Evolutionary conservation across 2,329 filamentous ascomycete species (phyloP).

Genomic region (Exutisphaerella laricina): DNA sequence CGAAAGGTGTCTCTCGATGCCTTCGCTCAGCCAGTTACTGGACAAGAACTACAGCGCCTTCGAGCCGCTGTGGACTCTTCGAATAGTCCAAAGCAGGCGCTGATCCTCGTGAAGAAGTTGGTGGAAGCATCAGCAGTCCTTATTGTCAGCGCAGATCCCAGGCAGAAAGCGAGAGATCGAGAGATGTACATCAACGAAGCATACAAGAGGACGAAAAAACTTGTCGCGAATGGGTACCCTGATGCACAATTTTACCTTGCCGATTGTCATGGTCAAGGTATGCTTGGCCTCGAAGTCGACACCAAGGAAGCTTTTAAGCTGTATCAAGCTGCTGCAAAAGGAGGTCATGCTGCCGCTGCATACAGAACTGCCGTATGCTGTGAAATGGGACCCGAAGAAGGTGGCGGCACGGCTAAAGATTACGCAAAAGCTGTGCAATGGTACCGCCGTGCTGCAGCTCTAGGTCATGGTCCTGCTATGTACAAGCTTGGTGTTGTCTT

Average conservation of each 20-base stretch:
- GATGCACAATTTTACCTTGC: constrained; percentile 94
- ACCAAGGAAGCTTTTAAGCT: constrained; percentile 88
- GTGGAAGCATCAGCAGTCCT: constrained; percentile 79
- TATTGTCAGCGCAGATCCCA: constrained; percentile 66
- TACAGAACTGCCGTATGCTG: constrained; percentile 97
- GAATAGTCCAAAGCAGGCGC: constrained; percentile 62
- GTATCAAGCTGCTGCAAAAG: constrained; percentile 90
- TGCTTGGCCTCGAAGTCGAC: constrained; percentile 72
- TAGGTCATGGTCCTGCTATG: constrained; percentile 91
- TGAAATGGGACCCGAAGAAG: constrained; percentile 90
- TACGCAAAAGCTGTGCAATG: constrained; percentile 93
- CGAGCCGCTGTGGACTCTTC: constrained; percentile 64
- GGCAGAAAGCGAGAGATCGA: constrained; percentile 57
- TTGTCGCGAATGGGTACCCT: constrained; percentile 64
- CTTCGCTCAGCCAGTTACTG: constrained; percentile 57
- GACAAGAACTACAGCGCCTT: constrained; percentile 67
- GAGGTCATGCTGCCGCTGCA: constrained; percentile 76
- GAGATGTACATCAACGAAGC: constrained; percentile 83
- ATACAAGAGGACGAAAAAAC: constrained; percentile 85
- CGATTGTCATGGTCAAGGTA: constrained; percentile 78
- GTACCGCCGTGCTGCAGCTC: constrained; percentile 87
- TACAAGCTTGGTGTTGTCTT: constrained; percentile 98
- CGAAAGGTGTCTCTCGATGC: constrained; percentile 21
- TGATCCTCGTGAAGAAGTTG: constrained; percentile 74
- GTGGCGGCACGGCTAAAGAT: constrained; percentile 85